Evolutionary conservation across 345 rosid species (phyloP), one percentile per base, ranked within the genome.

Genomic region (Tarenaya hassleriana): DNA sequence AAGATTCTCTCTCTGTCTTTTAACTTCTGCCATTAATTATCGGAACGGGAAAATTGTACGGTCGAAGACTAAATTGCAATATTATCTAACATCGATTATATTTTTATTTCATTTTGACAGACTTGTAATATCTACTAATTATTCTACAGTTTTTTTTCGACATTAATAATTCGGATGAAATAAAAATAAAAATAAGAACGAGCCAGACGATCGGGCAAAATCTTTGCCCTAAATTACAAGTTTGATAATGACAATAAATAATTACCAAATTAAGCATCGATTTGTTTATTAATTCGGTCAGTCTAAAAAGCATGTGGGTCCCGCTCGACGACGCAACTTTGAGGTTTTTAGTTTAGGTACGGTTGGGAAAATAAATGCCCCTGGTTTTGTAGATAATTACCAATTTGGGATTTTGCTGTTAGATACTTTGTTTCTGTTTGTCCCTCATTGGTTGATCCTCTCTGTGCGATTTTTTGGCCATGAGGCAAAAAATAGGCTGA

Each of bases 401-500:
- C 45, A 58, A 46, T 43, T 50, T 68, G 47, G 58, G 27, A 6
- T 47, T 29, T n/a, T 24, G 5, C 29, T 24, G 29, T 24, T 24
- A 24, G 29, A 24, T 24, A 24, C 34, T 18, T 39, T 7, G 10
- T n/a, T 54, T 38, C 29, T 58, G 56, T 14, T 20, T 11, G 27
- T 1, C 19, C 45, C 24, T 48, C 16, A 76, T 72, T 72, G 75
- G 77, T 7, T 49, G 58, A 63, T 67, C 58, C 50, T 53, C 56
- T 63, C 29, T 24, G 29, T 24, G 3, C 29, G 29, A 24, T 24
- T 24, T 24, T 24, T 24, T 2, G 29, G 29, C 29, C 29, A 24
- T 5, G 3, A 2, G 3, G 29, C 5, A 2, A 2, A 24, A 24
- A 24, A 24, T 2, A 24, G 29, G 3, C 29, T 24, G 29, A 5